Evolutionary conservation across 1,139 yeast genomes (phyloP).

Genomic region (Taiozyma sp.): DNA sequence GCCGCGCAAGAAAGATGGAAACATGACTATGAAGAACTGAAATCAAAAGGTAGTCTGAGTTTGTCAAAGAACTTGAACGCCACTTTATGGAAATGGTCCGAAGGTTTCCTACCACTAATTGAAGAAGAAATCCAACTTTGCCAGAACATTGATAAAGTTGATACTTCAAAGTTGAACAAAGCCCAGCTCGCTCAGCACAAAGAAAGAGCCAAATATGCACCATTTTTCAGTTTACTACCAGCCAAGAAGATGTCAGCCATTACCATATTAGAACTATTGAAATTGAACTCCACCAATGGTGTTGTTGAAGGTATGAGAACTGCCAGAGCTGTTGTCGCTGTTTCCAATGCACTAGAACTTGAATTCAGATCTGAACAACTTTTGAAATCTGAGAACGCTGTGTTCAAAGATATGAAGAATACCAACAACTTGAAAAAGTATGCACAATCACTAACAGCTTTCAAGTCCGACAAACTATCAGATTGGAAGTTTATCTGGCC

Average conservation of each 20-base stretch:
- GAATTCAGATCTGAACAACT: slow-evolving; percentile 72
- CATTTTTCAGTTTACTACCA: slow-evolving; percentile 63
- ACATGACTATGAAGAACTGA: slow-evolving; percentile 68
- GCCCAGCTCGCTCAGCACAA: slow-evolving; percentile 28
- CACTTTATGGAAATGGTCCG: slow-evolving; percentile 71
- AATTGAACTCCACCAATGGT: slow-evolving; percentile 71
- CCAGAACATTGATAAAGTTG: slow-evolving; percentile 31
- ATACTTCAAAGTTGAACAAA: slow-evolving; percentile 14
- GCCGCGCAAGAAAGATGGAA: slow-evolving; percentile 90
- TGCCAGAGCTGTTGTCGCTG: slow-evolving; percentile 73
- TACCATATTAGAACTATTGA: slow-evolving; percentile 75
- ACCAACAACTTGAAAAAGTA: slow-evolving; percentile 29
- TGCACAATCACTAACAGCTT: slow-evolving; percentile 27
- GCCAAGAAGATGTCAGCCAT: slow-evolving; percentile 82
- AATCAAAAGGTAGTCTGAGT: slow-evolving; percentile 54
- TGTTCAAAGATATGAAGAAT: slow-evolving; percentile 33
- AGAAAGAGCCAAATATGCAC: slow-evolving; percentile 68
- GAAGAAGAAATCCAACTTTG: slow-evolving; percentile 56
- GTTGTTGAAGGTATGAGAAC: slow-evolving; percentile 81
- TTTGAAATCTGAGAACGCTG: slow-evolving; percentile 50
- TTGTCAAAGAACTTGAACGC: slow-evolving; percentile 61
- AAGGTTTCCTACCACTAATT: slow-evolving; percentile 62
- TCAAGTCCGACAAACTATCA: slow-evolving; percentile 30
- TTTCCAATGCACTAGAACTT: slow-evolving; percentile 79
- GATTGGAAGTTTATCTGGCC: slow-evolving; percentile 51